Conservation (phyloP, 495 filamentous ascomycete genomes). For the Aspergillus conjunctus region DNA sequence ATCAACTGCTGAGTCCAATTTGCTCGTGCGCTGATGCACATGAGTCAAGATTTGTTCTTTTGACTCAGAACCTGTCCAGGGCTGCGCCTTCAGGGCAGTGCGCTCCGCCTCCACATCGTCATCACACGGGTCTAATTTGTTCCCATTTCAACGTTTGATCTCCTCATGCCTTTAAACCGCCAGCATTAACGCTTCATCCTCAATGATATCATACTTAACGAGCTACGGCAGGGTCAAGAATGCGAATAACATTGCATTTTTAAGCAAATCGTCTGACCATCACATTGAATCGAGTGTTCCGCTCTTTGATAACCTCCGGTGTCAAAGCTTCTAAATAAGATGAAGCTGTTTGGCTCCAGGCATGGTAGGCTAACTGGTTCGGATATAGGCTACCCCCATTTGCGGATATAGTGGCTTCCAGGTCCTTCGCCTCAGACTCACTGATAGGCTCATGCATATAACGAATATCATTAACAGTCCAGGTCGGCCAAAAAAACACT, state of each 20-base stretch:
- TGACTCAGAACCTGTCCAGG: too few relatives aligned
- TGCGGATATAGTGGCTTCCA: not conserved
- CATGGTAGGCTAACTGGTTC: constrained; percentile 1
- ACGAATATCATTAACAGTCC: not conserved
- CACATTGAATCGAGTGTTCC: not conserved
- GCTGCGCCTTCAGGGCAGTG: too few relatives aligned
- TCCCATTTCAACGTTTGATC: too few relatives aligned
- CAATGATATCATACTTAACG: too few relatives aligned
- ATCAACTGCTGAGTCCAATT: too few relatives aligned
- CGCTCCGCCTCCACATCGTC: too few relatives aligned
- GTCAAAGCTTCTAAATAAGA: not conserved
- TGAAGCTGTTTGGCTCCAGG: not conserved
- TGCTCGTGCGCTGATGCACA: too few relatives aligned
- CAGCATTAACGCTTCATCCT: too few relatives aligned
- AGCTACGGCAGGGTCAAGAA: not conserved
- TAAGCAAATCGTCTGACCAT: not conserved
- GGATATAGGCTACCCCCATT: not conserved
- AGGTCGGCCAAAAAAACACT: constrained; percentile 6
- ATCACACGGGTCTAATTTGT: too few relatives aligned
- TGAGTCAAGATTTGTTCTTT: too few relatives aligned
- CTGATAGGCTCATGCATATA: constrained; percentile 4
- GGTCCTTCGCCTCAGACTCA: not conserved
- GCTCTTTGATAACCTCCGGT: not conserved
- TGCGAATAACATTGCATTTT: not conserved
- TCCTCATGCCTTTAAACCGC: too few relatives aligned